Percentiles rank a stretch among this genome's conserved stretches.
phyloP scores from a whole-genome alignment of 495 filamentous ascomycete genomes.

The Parmelia sp. region DNA sequence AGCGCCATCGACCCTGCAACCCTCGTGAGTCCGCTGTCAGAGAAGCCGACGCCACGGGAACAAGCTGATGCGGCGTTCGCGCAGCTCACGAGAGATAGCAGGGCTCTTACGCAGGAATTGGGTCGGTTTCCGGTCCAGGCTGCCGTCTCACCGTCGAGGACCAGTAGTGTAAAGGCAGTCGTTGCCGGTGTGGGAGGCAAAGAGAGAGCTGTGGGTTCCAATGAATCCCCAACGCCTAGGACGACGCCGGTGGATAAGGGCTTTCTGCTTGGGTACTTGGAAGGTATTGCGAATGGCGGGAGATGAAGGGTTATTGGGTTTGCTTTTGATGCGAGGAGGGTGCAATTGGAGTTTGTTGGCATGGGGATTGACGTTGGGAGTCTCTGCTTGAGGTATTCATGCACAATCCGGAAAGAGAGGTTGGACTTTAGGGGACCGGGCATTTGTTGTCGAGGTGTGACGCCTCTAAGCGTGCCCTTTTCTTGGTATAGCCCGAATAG shows the following conservation, averaged over 20 bases:
- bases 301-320: constrained; percentile 7
- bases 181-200: constrained; percentile 22
- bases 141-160: not conserved
- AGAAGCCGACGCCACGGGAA: constrained; percentile 18
- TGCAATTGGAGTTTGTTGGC: not conserved
- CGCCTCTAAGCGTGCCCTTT: not conserved
- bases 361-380: not conserved
- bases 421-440: not conserved
- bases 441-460: not conserved
- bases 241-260: constrained; percentile 65
- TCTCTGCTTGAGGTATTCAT: not conserved
- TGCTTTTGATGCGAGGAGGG: not conserved
- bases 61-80: constrained; percentile 18
- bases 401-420: not conserved
- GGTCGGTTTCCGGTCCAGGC: too few species aligned
- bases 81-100: not conserved
- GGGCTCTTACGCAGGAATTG: not conserved
- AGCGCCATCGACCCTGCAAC: constrained; percentile 33
- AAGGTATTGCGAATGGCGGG: constrained; percentile 45
- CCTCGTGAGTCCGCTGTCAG: constrained; percentile 45
- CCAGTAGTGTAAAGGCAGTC: constrained; percentile 7
- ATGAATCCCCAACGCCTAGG: constrained; percentile 46
- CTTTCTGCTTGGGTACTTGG: constrained; percentile 75
- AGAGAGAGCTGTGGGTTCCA: constrained; percentile 34
- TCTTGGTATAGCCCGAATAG: not conserved